Evolutionary conservation across 2,329 filamentous ascomycete species (phyloP).

Genomic region (Teratosphaeriaceae sp.): DNA sequence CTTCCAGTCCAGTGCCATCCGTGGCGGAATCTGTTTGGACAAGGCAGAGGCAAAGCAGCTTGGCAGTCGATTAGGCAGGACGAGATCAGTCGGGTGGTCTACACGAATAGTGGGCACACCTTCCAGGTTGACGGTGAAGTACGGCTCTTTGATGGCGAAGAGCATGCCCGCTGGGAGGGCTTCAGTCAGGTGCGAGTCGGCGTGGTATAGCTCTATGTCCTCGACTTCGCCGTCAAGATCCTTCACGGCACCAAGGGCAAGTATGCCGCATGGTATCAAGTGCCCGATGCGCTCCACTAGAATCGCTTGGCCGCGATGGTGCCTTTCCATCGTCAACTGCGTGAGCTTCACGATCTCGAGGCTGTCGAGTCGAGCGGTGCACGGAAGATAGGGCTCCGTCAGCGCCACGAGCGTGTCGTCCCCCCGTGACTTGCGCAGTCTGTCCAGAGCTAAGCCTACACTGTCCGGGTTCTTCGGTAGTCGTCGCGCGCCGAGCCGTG

Average conservation of each 20-base stretch:
- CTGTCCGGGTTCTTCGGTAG: not conserved
- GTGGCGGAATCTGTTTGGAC: not conserved
- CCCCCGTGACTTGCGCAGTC: not conserved
- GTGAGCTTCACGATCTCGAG: not conserved
- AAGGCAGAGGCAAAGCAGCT: not conserved
- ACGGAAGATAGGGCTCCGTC: not conserved
- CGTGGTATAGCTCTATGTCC: not conserved
- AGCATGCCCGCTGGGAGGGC: not conserved
- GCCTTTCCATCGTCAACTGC: not conserved
- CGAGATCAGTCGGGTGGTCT: constrained; percentile 1
- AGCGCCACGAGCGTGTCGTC: not conserved
- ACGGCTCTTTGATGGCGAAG: constrained; percentile 5
- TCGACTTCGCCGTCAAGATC: not conserved
- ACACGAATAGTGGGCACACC: not conserved
- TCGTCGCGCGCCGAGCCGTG: not conserved
- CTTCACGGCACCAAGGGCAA: not conserved
- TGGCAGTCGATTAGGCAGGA: not conserved
- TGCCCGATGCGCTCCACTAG: not conserved
- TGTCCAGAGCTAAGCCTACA: not conserved
- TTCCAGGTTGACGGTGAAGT: not conserved
- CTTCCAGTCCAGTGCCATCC: constrained; percentile 1
- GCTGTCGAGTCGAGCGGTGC: not conserved
- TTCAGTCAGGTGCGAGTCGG: not conserved
- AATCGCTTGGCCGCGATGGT: not conserved
- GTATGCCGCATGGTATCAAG: not conserved